These are phyloP conservation scores for Chlamydomonas sp. DNA, from an alignment of 139 green algal species.

Conservation along the genomic window DNA sequence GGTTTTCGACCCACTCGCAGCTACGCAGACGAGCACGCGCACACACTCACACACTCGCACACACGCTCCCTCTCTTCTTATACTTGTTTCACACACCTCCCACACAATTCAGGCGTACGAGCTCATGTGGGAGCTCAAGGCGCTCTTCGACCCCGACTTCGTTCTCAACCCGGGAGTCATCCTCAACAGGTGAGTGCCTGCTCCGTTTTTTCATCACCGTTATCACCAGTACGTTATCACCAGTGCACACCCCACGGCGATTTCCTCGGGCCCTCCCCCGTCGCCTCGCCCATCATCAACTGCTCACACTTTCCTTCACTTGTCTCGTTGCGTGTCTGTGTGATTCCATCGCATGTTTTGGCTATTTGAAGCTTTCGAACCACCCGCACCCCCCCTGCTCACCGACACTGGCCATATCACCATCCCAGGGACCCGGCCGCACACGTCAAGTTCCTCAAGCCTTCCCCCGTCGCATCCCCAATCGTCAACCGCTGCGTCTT, in stretches of 20 bases:
- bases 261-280: slow-evolving; percentile 78
- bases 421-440: slow-evolving; percentile 56
- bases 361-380: too few species aligned
- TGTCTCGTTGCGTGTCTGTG: too few species aligned
- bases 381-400: too few species aligned
- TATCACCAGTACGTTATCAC: too few species aligned
- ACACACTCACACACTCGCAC: background rate
- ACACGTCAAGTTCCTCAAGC: slow-evolving; percentile 88
- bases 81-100: too few species aligned
- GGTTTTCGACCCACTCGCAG: too few species aligned
- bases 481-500: slow-evolving; percentile 33
- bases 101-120: slow-evolving; percentile 62
- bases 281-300: slow-evolving; percentile 46
- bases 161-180: slow-evolving; percentile 86
- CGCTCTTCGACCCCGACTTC: slow-evolving; percentile 86
- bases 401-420: too few species aligned
- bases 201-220: too few species aligned
- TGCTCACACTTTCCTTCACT: slow-evolving; percentile 10
- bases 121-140: slow-evolving; percentile 97
- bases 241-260: slow-evolving; percentile 78
- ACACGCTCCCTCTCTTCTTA: background rate
- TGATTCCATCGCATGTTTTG: too few species aligned
- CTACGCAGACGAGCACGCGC: too few species aligned
- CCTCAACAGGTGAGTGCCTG: too few species aligned
- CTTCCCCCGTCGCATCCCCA: slow-evolving; percentile 59